Conservation (phyloP, 2,329 filamentous ascomycete genomes). For the Exserohilum turcica region DNA sequence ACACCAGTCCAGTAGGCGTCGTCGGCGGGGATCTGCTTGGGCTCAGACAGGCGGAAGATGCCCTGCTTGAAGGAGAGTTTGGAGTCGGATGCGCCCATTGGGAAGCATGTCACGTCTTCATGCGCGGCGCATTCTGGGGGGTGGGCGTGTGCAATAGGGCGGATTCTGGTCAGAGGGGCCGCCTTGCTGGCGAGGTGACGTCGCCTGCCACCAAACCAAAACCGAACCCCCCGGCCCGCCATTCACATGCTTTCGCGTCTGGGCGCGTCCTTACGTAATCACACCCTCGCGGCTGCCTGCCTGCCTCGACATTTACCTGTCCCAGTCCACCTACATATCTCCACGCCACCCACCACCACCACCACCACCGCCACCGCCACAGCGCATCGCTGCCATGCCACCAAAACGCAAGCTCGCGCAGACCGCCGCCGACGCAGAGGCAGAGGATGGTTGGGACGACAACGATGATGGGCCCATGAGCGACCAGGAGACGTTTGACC, state of each 20-base stretch:
- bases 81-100: slow-evolving; percentile 97
- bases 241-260: slow-evolving; percentile 32
- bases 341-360: background rate
- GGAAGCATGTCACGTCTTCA: slow-evolving; percentile 42
- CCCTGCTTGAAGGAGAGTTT: slow-evolving; percentile 99
- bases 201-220: slow-evolving; percentile 16
- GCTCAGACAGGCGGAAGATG: slow-evolving; percentile 94
- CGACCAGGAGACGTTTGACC: slow-evolving; percentile 56
- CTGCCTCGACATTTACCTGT: background rate
- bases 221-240: slow-evolving; percentile 1
- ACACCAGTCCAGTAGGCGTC: slow-evolving; percentile 94
- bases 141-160: slow-evolving; percentile 5
- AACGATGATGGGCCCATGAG: slow-evolving; percentile 56
- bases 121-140: slow-evolving; percentile 25
- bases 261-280: slow-evolving; percentile 8
- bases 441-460: slow-evolving; percentile 61
- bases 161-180: slow-evolving; percentile 1
- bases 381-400: slow-evolving; percentile 41
- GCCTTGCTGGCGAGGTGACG: slow-evolving; percentile 23
- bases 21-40: slow-evolving; percentile 82
- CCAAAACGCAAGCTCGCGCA: slow-evolving; percentile 54
- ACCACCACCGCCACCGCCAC: slow-evolving; percentile 29
- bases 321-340: too few species aligned
- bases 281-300: background rate
- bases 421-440: slow-evolving; percentile 40